Percentiles rank a stretch among this genome's conserved stretches.
Evolutionary conservation across 2,329 filamentous ascomycete genomes (phyloP).

Genomic region (Microdochium trichocladiopsis): DNA sequence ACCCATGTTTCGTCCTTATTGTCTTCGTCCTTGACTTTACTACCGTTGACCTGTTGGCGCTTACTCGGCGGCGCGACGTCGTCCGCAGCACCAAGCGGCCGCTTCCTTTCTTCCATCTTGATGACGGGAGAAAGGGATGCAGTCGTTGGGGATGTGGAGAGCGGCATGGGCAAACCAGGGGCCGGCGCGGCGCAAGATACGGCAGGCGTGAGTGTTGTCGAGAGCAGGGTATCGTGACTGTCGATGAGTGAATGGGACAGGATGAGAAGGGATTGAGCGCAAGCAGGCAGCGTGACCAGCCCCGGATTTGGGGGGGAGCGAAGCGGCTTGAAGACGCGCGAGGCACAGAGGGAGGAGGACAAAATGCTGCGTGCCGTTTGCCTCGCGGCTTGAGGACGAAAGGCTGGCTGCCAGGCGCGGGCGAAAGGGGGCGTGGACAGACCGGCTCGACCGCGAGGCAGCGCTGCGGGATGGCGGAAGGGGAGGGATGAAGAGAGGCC

Average conservation of each 20-base stretch:
- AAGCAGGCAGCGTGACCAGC: not conserved
- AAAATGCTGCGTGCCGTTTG: not conserved
- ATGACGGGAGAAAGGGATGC: conserved; percentile 69
- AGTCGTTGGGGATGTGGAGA: conserved; percentile 67
- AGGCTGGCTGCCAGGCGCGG: not conserved
- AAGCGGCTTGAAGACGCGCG: not conserved
- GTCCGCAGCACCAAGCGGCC: conserved; percentile 77
- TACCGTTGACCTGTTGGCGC: conserved; percentile 83
- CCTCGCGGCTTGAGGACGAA: not conserved
- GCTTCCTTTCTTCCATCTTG: conserved; percentile 99
- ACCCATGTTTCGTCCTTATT: conserved; percentile 55
- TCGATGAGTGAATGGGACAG: not conserved
- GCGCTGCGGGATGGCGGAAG: not conserved
- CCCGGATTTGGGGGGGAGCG: not conserved
- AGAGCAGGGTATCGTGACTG: conserved; percentile 6
- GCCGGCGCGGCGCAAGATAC: conserved; percentile 19
- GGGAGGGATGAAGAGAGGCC: not conserved
- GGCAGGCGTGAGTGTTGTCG: conserved; percentile 8
- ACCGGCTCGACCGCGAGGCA: not conserved
- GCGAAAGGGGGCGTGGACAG: conserved; percentile 20
- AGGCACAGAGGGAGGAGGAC: not conserved
- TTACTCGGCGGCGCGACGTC: conserved; percentile 86
- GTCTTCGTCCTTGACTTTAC: conserved; percentile 49
- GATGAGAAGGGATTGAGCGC: not conserved
- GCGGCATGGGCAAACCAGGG: conserved; percentile 71